These are phyloP conservation scores for Candida patagonica DNA, from an alignment of 805 yeast species.

Conservation along the genomic window DNA sequence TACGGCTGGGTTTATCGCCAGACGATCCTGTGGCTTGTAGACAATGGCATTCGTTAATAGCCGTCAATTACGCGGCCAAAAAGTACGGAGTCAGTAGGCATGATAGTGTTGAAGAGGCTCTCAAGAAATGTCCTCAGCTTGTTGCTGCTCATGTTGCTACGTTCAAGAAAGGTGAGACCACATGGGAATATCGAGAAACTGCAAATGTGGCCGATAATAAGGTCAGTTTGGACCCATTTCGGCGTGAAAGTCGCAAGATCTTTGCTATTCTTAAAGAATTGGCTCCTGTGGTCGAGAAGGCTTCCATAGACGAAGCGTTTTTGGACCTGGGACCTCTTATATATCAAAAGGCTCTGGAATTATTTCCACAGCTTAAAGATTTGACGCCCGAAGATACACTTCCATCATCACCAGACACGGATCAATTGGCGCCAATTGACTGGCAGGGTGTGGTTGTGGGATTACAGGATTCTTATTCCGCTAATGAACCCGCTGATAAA, in stretches of 20 bases:
- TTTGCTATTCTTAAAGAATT: conserved; percentile 50
- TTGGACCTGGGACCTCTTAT: conserved; percentile 71
- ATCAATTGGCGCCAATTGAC: conserved; percentile 6
- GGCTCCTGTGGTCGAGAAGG: conserved; percentile 76
- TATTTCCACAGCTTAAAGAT: conserved; percentile 39
- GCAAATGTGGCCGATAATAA: conserved; percentile 58
- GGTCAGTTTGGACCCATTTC: conserved; percentile 83
- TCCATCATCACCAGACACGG: conserved; percentile 9
- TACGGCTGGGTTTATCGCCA: conserved; percentile 52
- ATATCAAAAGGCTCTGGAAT: conserved; percentile 32
- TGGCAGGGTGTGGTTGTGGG: conserved; percentile 19
- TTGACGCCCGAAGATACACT: conserved; percentile 5
- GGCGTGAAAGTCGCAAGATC: conserved; percentile 78
- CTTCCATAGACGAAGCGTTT: conserved; percentile 91
- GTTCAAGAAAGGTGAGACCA: conserved; percentile 73
- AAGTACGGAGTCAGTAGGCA: conserved; percentile 72
- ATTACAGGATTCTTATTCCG: neutral
- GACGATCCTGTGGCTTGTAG: conserved; percentile 87
- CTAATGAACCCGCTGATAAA: conserved; percentile 14
- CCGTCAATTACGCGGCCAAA: conserved; percentile 76
- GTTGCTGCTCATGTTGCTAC: conserved; percentile 89
- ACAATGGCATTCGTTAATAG: conserved; percentile 86
- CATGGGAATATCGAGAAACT: conserved; percentile 61
- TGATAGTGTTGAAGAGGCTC: conserved; percentile 62
- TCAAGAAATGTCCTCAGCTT: conserved; percentile 63